These are phyloP conservation scores for Yamadazyma takamatsuzukensis DNA, from an alignment of 805 yeast species.

Conservation along the genomic window DNA sequence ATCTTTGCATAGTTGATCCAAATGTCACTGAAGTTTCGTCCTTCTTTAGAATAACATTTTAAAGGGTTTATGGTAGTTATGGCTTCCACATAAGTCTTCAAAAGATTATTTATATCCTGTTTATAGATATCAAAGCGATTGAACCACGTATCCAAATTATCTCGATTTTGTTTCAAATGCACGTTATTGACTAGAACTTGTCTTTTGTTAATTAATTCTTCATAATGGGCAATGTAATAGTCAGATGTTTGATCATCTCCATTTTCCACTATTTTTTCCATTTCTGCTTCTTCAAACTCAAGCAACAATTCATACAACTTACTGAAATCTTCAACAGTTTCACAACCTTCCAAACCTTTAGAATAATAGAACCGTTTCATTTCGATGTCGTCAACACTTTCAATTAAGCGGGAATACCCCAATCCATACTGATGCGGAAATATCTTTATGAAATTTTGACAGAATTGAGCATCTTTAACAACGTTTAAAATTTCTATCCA, in stretches of 20 bases:
- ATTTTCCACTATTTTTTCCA: slow-evolving; percentile 15
- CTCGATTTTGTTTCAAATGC: slow-evolving; percentile 54
- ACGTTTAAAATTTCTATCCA: slow-evolving; percentile 20
- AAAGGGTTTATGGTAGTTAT: slow-evolving; percentile 62
- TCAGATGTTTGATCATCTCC: too few species aligned
- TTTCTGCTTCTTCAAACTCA: slow-evolving; percentile 51
- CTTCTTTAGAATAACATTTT: slow-evolving; percentile 25
- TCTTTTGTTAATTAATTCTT: slow-evolving; percentile 53
- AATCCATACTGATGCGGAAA: slow-evolving; percentile 61
- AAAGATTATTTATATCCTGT: slow-evolving; percentile 33
- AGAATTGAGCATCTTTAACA: slow-evolving; percentile 14
- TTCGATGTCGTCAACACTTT: slow-evolving; percentile 24
- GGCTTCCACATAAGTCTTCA: slow-evolving; percentile 62
- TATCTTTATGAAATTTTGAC: slow-evolving; percentile 11
- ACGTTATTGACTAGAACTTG: slow-evolving; percentile 64
- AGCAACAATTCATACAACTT: slow-evolving; percentile 58
- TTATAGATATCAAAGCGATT: slow-evolving; percentile 47
- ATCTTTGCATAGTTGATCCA: slow-evolving; percentile 71
- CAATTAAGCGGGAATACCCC: slow-evolving; percentile 43
- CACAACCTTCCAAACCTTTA: slow-evolving; percentile 43
- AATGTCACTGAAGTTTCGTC: slow-evolving; percentile 45
- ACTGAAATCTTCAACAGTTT: slow-evolving; percentile 60
- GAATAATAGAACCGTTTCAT: slow-evolving; percentile 38
- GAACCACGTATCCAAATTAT: slow-evolving; percentile 68
- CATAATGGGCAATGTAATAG: slow-evolving; percentile 43